phyloP scores from a whole-genome alignment of 176 grass and related monocot species.

The Phyllostachys edulis region DNA sequence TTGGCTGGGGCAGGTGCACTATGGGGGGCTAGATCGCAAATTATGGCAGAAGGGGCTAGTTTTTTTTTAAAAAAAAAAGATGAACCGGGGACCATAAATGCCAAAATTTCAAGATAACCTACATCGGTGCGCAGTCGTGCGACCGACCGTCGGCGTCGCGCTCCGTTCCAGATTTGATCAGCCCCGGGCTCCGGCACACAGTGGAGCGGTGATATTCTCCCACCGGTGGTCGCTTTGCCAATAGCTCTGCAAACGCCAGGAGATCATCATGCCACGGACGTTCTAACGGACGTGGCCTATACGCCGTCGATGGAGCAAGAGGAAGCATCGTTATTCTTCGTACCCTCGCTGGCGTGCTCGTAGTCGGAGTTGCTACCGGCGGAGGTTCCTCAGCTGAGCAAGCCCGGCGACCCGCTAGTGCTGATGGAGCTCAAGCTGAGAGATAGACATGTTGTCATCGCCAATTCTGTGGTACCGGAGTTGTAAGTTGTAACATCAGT shows the following conservation, averaged over 20 bases:
- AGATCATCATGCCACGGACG: neutral
- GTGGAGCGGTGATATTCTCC: neutral
- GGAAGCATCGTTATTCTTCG: neutral
- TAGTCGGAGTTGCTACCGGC: conserved; percentile 1
- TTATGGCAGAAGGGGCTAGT: too few species aligned
- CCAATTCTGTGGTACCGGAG: neutral
- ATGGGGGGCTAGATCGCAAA: too few species aligned
- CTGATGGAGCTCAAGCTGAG: neutral
- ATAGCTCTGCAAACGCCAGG: neutral
- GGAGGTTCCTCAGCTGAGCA: neutral
- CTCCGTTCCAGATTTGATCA: neutral
- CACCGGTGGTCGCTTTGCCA: neutral
- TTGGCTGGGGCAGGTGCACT: too few species aligned
- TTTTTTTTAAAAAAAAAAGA: too few species aligned
- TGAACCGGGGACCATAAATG: too few species aligned
- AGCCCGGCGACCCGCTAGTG: neutral
- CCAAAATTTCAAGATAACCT: too few species aligned
- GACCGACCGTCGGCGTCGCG: neutral
- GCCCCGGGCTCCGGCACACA: too few species aligned
- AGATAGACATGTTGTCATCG: neutral
- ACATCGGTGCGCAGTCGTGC: conserved; percentile 7
- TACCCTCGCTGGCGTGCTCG: conserved; percentile 33
- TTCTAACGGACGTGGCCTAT: neutral
- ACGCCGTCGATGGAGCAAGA: neutral
- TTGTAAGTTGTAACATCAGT: neutral